Percentiles rank a stretch among this genome's conserved stretches.
Conservation (phyloP, 2,329 filamentous ascomycete species). For the Eutypa lata region DNA sequence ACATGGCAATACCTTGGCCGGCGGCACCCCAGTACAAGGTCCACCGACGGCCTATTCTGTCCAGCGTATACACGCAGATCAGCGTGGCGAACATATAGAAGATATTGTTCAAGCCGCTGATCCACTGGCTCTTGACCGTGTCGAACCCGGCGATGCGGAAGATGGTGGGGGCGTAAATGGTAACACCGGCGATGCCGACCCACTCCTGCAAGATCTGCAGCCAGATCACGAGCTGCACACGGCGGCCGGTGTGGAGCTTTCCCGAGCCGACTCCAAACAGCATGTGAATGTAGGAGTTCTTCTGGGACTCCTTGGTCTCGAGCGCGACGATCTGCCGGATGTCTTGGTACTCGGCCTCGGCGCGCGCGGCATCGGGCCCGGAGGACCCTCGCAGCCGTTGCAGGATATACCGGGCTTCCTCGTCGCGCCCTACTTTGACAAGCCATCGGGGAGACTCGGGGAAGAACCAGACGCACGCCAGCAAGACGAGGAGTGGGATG, state of each 20-base stretch:
- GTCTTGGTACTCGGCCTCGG: conserved; percentile 64
- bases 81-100: conserved; percentile 61
- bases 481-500: conserved; percentile 55
- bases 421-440: conserved; percentile 61
- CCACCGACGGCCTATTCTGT: conserved; percentile 66
- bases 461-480: conserved; percentile 60
- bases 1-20: conserved; percentile 64
- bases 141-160: conserved; percentile 67
- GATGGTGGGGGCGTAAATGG: conserved; percentile 55
- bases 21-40: conserved; percentile 67
- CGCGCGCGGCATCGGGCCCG: conserved; percentile 47
- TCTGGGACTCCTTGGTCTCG: conserved; percentile 57
- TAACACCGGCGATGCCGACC: conserved; percentile 68
- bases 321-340: conserved; percentile 62
- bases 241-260: conserved; percentile 62
- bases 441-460: conserved; percentile 69
- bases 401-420: conserved; percentile 66
- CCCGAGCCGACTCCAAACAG: conserved; percentile 63
- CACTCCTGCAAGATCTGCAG: conserved; percentile 70
- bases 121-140: conserved; percentile 59
- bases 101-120: conserved; percentile 53
- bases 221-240: conserved; percentile 69
- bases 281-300: conserved; percentile 63
- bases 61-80: conserved; percentile 67
- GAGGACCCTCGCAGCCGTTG: conserved; percentile 59